phyloP scores from a whole-genome alignment of 495 filamentous ascomycete species.

The Aspergillus affinis region DNA sequence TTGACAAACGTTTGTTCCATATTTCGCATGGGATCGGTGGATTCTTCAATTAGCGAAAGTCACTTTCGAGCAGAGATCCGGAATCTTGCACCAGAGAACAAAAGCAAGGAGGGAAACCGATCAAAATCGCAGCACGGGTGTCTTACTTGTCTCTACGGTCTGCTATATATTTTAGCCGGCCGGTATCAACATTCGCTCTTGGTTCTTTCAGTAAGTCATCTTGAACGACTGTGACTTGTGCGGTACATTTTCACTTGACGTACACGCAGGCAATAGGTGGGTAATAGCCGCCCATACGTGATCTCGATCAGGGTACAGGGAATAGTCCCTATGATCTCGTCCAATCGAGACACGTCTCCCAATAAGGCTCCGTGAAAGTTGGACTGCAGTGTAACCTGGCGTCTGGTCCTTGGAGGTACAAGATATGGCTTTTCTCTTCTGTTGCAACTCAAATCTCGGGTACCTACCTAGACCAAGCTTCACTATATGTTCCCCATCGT shows the following conservation, averaged over 20 bases:
- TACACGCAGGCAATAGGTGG: background rate
- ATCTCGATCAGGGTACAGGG: background rate
- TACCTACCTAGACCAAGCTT: background rate
- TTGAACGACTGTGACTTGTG: background rate
- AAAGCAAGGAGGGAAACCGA: background rate
- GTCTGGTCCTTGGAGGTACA: background rate
- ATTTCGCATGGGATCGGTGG: background rate
- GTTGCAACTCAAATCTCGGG: background rate
- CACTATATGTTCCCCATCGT: too few species aligned
- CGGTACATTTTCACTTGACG: background rate
- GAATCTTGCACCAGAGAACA: background rate
- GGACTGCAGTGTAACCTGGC: background rate
- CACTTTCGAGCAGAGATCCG: background rate
- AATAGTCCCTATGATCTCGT: background rate
- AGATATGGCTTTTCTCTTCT: too few species aligned
- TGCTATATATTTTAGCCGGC: background rate
- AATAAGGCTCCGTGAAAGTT: background rate
- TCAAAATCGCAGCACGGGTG: background rate
- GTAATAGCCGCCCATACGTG: background rate
- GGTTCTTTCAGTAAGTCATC: background rate
- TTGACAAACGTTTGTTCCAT: slow-evolving; percentile 6
- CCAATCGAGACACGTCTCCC: background rate
- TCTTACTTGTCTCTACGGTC: background rate
- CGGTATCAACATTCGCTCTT: background rate
- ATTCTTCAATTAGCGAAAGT: background rate